These are phyloP conservation scores for Yamadazyma nakazawae DNA, from an alignment of 805 yeast species.

Conservation along the genomic window DNA sequence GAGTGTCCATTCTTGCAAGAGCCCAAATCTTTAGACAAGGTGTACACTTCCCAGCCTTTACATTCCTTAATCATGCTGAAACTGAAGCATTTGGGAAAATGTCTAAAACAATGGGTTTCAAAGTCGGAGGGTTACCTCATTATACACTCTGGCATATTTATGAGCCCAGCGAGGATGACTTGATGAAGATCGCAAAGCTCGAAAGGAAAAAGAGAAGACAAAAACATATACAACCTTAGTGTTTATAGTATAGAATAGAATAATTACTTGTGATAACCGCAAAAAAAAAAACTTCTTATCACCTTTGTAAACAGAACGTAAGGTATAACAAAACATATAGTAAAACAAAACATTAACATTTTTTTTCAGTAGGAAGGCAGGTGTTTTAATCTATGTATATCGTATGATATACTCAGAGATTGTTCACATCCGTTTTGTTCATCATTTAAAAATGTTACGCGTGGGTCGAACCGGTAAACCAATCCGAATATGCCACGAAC, in stretches of 20 bases:
- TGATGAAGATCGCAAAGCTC: conserved; percentile 61
- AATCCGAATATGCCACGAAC: conserved; percentile 6
- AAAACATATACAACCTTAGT: conserved; percentile 4
- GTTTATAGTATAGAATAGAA: too few species aligned
- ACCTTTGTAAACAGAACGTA: too few species aligned
- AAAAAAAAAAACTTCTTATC: too few species aligned
- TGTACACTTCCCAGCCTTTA: conserved; percentile 80
- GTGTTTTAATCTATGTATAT: conserved; percentile 40
- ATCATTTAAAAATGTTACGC: conserved; percentile 29
- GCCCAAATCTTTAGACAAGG: conserved; percentile 76
- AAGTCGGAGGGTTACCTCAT: conserved; percentile 86
- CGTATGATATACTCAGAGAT: conserved; percentile 47
- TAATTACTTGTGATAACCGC: too few species aligned
- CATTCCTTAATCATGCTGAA: conserved; percentile 82
- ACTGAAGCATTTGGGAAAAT: conserved; percentile 86
- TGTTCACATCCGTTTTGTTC: conserved; percentile 49
- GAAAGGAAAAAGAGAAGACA: conserved; percentile 62
- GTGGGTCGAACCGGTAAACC: conserved; percentile 18
- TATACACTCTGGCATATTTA: conserved; percentile 89
- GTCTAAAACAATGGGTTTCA: conserved; percentile 74
- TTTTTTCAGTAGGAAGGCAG: conserved; percentile 49
- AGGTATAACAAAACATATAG: too few species aligned
- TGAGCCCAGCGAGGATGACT: conserved; percentile 85
- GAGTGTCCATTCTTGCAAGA: conserved; percentile 75
- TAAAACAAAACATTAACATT: background rate